Evolutionary conservation across 208 protist species (phyloP).

Genomic region (Leishmania tropica): DNA sequence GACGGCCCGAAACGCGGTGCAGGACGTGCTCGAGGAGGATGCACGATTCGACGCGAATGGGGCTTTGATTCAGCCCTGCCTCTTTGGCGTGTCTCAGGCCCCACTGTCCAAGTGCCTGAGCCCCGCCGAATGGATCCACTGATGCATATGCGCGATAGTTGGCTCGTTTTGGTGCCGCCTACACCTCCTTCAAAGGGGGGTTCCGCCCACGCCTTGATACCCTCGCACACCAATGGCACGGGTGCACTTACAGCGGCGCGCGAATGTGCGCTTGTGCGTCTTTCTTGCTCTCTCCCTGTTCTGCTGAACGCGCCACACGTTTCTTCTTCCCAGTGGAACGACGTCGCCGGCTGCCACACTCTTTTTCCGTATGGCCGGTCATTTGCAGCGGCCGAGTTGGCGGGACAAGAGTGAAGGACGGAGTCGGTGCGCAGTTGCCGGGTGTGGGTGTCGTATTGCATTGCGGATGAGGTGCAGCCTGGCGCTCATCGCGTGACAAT

Average conservation of each 20-base stretch:
- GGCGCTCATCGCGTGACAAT: neutral
- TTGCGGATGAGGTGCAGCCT: neutral
- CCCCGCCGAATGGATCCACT: neutral
- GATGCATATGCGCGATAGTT: neutral
- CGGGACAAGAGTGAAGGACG: neutral
- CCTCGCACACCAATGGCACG: neutral
- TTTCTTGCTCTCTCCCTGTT: neutral
- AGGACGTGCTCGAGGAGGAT: slow-evolving; percentile 72
- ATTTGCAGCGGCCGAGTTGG: neutral
- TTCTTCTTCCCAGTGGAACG: neutral
- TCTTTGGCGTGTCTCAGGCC: slow-evolving; percentile 52
- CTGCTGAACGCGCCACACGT: neutral
- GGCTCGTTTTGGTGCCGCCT: neutral
- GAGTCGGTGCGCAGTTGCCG: neutral
- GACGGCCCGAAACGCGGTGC: slow-evolving; percentile 75
- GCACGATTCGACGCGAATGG: slow-evolving; percentile 47
- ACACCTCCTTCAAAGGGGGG: neutral
- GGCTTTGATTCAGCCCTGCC: slow-evolving; percentile 46
- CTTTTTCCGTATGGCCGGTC: neutral
- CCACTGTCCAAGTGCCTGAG: slow-evolving; percentile 32
- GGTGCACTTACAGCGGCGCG: neutral
- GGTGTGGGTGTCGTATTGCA: neutral
- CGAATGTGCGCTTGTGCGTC: neutral
- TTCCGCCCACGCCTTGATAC: neutral
- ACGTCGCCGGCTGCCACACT: neutral